Evolutionary conservation across 202 grass and related monocot species (phyloP).

Genomic region (Zizania palustris): DNA sequence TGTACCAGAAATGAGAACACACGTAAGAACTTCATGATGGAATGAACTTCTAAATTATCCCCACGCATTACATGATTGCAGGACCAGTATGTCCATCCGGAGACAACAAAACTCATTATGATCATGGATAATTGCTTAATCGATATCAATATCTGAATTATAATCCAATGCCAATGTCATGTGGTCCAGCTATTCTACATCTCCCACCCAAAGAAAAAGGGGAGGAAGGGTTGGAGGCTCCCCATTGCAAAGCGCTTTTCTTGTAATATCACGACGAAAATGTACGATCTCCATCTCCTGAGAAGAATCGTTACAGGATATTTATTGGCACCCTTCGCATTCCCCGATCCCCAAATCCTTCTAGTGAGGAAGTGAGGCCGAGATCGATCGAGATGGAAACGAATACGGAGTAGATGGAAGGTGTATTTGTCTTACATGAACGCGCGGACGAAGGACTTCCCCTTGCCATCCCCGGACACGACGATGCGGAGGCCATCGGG

Average conservation of each 20-base stretch:
- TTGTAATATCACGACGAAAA: background rate
- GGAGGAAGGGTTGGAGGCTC: too few species aligned
- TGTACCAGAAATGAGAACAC: background rate
- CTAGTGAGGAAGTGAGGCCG: conserved; percentile 5
- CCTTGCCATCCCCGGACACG: conserved; percentile 86
- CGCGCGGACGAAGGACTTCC: conserved; percentile 86
- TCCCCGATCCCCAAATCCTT: conserved; percentile 24
- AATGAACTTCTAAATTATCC: background rate
- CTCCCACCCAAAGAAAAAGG: background rate
- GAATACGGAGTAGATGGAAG: too few species aligned
- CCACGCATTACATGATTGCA: background rate
- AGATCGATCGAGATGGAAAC: conserved; percentile 21
- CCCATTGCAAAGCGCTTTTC: background rate
- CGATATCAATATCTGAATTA: background rate
- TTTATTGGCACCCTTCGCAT: background rate
- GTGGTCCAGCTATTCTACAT: background rate
- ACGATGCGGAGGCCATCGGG: conserved; percentile 88
- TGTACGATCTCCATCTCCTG: background rate
- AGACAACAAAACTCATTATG: conserved; percentile 1
- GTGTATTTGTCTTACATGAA: conserved; percentile 63
- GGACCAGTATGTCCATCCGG: background rate
- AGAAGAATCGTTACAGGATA: background rate
- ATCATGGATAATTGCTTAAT: background rate
- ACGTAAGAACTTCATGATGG: conserved; percentile 1
- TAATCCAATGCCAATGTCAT: background rate